phyloP scores from a whole-genome alignment of 1,284 basidiomycete genomes.

The Cryptococcus floricola region DNA sequence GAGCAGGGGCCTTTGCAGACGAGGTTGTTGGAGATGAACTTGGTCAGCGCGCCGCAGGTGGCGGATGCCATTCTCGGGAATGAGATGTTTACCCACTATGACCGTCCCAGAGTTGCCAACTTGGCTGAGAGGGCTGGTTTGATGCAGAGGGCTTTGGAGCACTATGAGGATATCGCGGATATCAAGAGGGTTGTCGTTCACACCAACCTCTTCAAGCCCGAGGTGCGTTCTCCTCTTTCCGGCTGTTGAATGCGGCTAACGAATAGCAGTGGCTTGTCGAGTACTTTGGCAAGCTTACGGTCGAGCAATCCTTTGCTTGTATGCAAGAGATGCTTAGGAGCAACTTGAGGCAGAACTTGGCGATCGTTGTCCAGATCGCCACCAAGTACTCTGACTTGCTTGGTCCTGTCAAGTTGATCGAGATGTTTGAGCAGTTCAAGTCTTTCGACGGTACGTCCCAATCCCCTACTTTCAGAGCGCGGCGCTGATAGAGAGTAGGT shows the following conservation, averaged over 20 bases:
- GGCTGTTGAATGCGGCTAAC: background rate
- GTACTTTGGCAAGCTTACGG: slow-evolving; percentile 96
- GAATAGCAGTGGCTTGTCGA: slow-evolving; percentile 80
- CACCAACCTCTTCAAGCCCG: slow-evolving; percentile 77
- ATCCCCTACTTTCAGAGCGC: too few species aligned
- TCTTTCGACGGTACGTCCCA: slow-evolving; percentile 72
- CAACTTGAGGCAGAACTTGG: slow-evolving; percentile 97
- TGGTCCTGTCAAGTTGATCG: slow-evolving; percentile 94
- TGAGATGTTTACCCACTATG: slow-evolving; percentile 98
- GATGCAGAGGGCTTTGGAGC: slow-evolving; percentile 91
- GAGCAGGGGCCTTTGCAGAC: slow-evolving; percentile 97
- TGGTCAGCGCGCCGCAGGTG: slow-evolving; percentile 95
- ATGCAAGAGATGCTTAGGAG: slow-evolving; percentile 95
- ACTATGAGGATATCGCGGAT: slow-evolving; percentile 94
- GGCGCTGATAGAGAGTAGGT: slow-evolving; percentile 52
- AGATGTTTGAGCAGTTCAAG: slow-evolving; percentile 99
- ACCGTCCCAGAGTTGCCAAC: slow-evolving; percentile 94
- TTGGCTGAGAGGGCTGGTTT: slow-evolving; percentile 98
- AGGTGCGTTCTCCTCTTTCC: slow-evolving; percentile 55
- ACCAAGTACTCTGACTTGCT: slow-evolving; percentile 99
- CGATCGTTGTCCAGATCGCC: slow-evolving; percentile 95
- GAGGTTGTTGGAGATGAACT: slow-evolving; percentile 95
- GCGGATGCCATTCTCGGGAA: slow-evolving; percentile 99
- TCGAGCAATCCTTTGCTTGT: slow-evolving; percentile 97
- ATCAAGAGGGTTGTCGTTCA: slow-evolving; percentile 99